These are phyloP conservation scores for Penicillium sp. DNA, from an alignment of 2,329 filamentous ascomycete species.

Conservation along the genomic window DNA sequence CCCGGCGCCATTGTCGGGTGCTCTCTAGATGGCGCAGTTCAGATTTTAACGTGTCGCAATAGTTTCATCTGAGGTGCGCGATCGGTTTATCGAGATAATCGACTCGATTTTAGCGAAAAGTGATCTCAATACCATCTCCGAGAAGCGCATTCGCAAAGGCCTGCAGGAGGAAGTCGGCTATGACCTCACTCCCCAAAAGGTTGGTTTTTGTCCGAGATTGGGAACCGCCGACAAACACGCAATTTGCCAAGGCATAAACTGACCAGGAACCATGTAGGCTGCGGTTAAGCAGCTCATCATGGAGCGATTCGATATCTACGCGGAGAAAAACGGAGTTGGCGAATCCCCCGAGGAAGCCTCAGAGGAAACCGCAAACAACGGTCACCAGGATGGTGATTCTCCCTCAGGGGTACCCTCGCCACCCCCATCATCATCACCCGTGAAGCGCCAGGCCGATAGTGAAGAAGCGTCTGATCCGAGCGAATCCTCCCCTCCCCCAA, in stretches of 20 bases:
- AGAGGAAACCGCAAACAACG: slow-evolving; percentile 32
- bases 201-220: slow-evolving; percentile 29
- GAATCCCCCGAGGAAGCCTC: slow-evolving; percentile 28
- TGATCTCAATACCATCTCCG: slow-evolving; percentile 64
- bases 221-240: not conserved
- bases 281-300: slow-evolving; percentile 72
- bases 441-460: slow-evolving; percentile 44
- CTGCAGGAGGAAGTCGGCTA: slow-evolving; percentile 61
- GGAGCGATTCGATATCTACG: slow-evolving; percentile 70
- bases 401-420: slow-evolving; percentile 32
- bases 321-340: slow-evolving; percentile 44
- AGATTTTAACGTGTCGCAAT: slow-evolving; percentile 16
- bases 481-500: slow-evolving; percentile 46
- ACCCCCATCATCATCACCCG: slow-evolving; percentile 35
- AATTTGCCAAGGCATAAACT: not conserved
- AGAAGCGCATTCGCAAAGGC: slow-evolving; percentile 64
- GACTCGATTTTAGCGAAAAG: slow-evolving; percentile 61
- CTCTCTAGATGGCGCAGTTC: slow-evolving; percentile 22
- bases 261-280: slow-evolving; percentile 46
- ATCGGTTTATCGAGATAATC: slow-evolving; percentile 59
- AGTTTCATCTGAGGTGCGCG: slow-evolving; percentile 53
- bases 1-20: slow-evolving; percentile 19
- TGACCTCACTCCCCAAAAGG: slow-evolving; percentile 64
- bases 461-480: slow-evolving; percentile 41
- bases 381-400: slow-evolving; percentile 28